Conservation (phyloP, 1,139 yeast genomes). For the Candida tetrigidarum region DNA sequence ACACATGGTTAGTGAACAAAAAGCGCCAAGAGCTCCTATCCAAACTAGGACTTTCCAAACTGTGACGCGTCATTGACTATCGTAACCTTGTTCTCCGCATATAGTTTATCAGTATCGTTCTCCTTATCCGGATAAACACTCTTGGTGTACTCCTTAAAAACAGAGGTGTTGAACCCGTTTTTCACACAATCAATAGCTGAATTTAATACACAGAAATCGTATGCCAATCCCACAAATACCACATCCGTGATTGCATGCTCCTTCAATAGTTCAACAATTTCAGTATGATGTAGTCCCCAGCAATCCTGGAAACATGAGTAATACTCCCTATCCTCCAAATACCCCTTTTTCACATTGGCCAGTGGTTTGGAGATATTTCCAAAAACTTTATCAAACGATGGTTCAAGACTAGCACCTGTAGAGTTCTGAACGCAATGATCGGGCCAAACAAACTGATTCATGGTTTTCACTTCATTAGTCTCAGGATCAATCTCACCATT, state of each 20-base stretch:
- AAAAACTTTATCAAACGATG: conserved; percentile 35
- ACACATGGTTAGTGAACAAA: conserved; percentile 49
- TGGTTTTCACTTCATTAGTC: conserved; percentile 28
- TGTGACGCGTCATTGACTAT: conserved; percentile 19
- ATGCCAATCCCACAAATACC: conserved; percentile 80
- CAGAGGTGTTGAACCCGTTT: conserved; percentile 65
- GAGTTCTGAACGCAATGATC: conserved; percentile 83
- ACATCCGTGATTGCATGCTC: conserved; percentile 58
- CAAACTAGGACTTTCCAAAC: conserved; percentile 24
- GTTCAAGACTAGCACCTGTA: conserved; percentile 67
- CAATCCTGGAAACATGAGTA: conserved; percentile 88
- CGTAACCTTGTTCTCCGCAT: conserved; percentile 31
- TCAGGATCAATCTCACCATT: conserved; percentile 30
- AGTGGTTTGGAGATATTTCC: conserved; percentile 31
- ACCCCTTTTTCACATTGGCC: conserved; percentile 69
- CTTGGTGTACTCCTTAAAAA: conserved; percentile 54
- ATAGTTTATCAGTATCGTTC: conserved; percentile 31
- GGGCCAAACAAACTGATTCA: conserved; percentile 76
- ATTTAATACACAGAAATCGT: conserved; percentile 80
- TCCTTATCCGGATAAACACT: conserved; percentile 39
- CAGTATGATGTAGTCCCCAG: conserved; percentile 77
- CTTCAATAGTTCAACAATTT: conserved; percentile 52
- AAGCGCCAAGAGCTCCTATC: conserved; percentile 47
- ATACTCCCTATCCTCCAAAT: conserved; percentile 72
- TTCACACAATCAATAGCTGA: conserved; percentile 72